phyloP scores from a whole-genome alignment of 768 basidiomycete genomes.

The Exidia glandulosa region DNA sequence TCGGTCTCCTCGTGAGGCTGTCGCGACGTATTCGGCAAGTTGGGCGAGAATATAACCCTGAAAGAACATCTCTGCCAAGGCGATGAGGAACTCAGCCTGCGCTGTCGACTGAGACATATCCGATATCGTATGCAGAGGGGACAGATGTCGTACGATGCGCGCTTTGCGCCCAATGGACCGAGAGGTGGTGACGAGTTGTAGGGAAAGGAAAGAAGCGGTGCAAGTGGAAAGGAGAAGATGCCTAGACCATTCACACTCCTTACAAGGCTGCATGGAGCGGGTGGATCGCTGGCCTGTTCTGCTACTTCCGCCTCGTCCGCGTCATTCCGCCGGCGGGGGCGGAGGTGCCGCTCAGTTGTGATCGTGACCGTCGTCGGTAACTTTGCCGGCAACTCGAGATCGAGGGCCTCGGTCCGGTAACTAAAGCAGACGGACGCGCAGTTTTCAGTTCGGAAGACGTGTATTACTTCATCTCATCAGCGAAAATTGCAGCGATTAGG shows the following conservation, averaged over 20 bases:
- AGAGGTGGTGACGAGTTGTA: too few relatives aligned
- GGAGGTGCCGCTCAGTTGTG: not conserved
- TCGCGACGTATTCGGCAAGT: not conserved
- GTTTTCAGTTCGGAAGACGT: too few relatives aligned
- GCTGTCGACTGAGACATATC: too few relatives aligned
- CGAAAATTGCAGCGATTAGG: not conserved
- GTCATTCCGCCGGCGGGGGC: not conserved
- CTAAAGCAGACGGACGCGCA: not conserved
- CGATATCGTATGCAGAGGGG: too few relatives aligned
- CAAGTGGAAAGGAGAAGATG: too few relatives aligned
- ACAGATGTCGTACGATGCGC: too few relatives aligned
- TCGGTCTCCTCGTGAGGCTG: not conserved
- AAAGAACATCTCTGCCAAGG: not conserved
- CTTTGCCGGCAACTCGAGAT: too few relatives aligned
- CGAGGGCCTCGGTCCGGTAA: not conserved
- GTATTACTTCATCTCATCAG: slow-evolving; percentile 4
- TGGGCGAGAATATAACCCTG: not conserved
- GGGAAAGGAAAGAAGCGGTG: too few relatives aligned
- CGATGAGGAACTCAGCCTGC: not conserved
- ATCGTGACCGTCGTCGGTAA: too few relatives aligned
- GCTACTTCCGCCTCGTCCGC: not conserved
- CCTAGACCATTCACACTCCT: too few relatives aligned
- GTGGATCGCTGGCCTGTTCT: not conserved
- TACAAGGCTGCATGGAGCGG: too few relatives aligned
- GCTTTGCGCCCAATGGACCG: too few relatives aligned